phyloP scores from a whole-genome alignment of 208 protist species.

The Leishmania gerbilli region DNA sequence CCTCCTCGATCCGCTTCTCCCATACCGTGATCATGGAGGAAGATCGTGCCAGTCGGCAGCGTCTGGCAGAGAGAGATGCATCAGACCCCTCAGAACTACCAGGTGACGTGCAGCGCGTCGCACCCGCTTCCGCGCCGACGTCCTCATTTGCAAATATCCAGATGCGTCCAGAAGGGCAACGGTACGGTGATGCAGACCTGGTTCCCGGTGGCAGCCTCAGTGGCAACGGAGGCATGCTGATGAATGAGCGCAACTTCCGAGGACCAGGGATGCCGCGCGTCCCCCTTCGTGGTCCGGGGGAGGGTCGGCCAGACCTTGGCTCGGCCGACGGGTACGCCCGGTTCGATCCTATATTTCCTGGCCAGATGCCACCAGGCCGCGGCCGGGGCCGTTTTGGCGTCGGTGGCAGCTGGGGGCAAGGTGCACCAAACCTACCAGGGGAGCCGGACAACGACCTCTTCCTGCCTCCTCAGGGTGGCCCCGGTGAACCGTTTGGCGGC shows the following conservation, averaged over 20 bases:
- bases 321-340: constrained; percentile 39
- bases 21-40: constrained; percentile 14
- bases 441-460: constrained; percentile 82
- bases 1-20: not conserved
- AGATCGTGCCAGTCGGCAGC: not conserved
- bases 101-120: constrained; percentile 2
- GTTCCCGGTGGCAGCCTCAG: constrained; percentile 51
- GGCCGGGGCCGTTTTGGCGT: constrained; percentile 9
- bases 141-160: constrained; percentile 45
- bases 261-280: constrained; percentile 3
- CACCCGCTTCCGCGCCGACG: constrained; percentile 1
- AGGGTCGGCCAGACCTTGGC: not conserved
- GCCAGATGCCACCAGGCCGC: constrained; percentile 33
- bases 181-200: constrained; percentile 81
- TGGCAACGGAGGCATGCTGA: constrained; percentile 47
- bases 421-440: constrained; percentile 52
- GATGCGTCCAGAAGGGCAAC: constrained; percentile 48
- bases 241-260: constrained; percentile 51
- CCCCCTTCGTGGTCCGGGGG: not conserved
- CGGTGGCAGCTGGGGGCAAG: constrained; percentile 7
- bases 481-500: constrained; percentile 41
- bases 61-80: not conserved
- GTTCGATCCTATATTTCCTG: constrained; percentile 85
- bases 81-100: constrained; percentile 11
- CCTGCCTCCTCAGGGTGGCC: constrained; percentile 41